Evolutionary conservation across 1,284 basidiomycete genomes (phyloP).

Genomic region (Moesziomyces globuligerus): DNA sequence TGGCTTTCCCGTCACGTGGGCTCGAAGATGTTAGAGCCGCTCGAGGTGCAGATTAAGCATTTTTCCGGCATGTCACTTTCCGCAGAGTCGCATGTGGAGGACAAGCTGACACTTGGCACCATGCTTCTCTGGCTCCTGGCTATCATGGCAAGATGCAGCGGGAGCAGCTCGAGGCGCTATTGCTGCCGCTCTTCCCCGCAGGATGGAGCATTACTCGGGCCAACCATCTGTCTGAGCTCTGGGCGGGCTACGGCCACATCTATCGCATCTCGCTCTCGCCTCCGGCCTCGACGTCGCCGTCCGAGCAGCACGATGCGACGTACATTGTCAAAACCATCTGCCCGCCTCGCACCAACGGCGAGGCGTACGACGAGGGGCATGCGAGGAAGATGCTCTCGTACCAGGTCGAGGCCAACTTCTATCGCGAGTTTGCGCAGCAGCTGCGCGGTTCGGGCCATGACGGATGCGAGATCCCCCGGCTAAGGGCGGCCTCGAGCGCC

Average conservation of each 20-base stretch:
- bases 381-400: conserved; percentile 47
- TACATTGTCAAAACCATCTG: conserved; percentile 39
- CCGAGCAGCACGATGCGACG: not conserved
- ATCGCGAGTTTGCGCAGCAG: conserved; percentile 10
- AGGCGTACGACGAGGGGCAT: conserved; percentile 39
- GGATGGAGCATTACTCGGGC: conserved; percentile 6
- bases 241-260: conserved; percentile 48
- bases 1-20: conserved; percentile 26
- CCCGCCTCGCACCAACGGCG: conserved; percentile 2
- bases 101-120: conserved; percentile 1
- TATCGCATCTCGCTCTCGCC: conserved; percentile 25
- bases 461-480: conserved; percentile 12
- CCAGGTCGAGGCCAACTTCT: conserved; percentile 49
- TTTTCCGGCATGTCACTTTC: conserved; percentile 10
- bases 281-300: not conserved
- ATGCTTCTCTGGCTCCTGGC: not conserved
- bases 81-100: not conserved
- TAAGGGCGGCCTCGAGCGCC: conserved; percentile 7
- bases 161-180: conserved; percentile 4
- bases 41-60: no score
- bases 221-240: conserved; percentile 30
- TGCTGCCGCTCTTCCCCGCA: conserved; percentile 14
- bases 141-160: conserved; percentile 2
- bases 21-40: not conserved
- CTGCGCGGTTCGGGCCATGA: not conserved